Evolutionary conservation across 805 yeast species (phyloP).

Genomic region (Lachancea nothofagi): DNA sequence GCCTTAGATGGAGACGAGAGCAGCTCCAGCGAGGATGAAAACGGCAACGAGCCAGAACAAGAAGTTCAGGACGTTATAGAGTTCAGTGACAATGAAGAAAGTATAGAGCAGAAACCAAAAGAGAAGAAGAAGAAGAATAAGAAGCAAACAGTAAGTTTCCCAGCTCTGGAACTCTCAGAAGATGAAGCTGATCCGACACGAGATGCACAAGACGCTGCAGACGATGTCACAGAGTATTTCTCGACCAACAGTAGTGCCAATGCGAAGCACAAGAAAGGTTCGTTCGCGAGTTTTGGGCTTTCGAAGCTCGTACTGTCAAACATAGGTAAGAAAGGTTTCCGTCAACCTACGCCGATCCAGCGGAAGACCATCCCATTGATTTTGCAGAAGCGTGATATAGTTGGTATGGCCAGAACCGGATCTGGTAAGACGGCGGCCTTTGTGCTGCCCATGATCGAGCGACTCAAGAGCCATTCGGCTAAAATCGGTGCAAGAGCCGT

Average conservation of each 20-base stretch:
- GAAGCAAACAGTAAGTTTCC: slow-evolving; percentile 33
- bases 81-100: slow-evolving; percentile 46
- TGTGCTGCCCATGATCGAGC: slow-evolving; percentile 82
- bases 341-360: slow-evolving; percentile 96
- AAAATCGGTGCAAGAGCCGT: slow-evolving; percentile 86
- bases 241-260: slow-evolving; percentile 28
- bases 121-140: slow-evolving; percentile 10
- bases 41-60: slow-evolving; percentile 24
- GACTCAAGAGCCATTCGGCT: slow-evolving; percentile 74
- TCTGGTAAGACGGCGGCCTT: slow-evolving; percentile 99
- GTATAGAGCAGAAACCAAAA: slow-evolving; percentile 15
- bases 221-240: slow-evolving; percentile 42
- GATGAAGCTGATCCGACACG: slow-evolving; percentile 37
- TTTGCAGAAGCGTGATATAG: slow-evolving; percentile 84
- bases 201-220: slow-evolving; percentile 38
- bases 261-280: slow-evolving; percentile 52
- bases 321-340: slow-evolving; percentile 78
- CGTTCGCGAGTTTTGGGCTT: slow-evolving; percentile 87
- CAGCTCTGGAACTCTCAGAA: slow-evolving; percentile 49
- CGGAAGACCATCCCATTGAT: slow-evolving; percentile 90
- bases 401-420: slow-evolving; percentile 99
- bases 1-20: slow-evolving; percentile 39
- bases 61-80: slow-evolving; percentile 52
- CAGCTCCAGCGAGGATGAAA: slow-evolving; percentile 33
- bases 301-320: slow-evolving; percentile 65